phyloP scores from a whole-genome alignment of 306 rosid genomes.

The Betula pendula region DNA sequence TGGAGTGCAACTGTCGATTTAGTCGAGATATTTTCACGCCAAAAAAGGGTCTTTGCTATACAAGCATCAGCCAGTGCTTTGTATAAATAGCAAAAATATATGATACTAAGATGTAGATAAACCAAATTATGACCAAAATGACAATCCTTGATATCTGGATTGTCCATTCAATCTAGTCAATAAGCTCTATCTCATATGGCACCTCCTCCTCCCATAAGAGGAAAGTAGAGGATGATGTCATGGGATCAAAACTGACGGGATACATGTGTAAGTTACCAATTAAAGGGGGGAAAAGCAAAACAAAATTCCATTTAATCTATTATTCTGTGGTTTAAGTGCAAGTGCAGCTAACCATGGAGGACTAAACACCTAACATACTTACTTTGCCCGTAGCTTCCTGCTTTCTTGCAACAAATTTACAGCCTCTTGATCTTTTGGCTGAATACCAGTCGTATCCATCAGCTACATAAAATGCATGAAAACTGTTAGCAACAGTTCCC shows the following conservation, averaged over 20 bases:
- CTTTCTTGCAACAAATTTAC: constrained; percentile 53
- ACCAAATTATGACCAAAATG: neutral
- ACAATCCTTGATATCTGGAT: neutral
- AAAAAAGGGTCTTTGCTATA: neutral
- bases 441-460: constrained; percentile 22
- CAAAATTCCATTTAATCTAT: neutral
- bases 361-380: constrained; percentile 33
- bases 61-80: neutral
- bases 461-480: constrained; percentile 38
- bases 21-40: neutral
- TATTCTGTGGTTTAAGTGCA: neutral
- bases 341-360: neutral
- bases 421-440: constrained; percentile 44
- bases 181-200: neutral
- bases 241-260: neutral
- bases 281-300: neutral
- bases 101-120: neutral
- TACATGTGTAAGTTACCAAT: neutral
- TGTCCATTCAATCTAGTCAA: neutral
- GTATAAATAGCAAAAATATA: neutral
- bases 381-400: constrained; percentile 59
- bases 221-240: neutral
- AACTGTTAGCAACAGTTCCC: constrained; percentile 12
- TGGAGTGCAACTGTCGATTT: neutral
- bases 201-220: neutral